A percentile compares a stretch with the other conserved stretches of the same genome.
These are phyloP conservation scores for Ogataea thermomethanolica DNA, from an alignment of 805 yeast species.

Conservation along the genomic window DNA sequence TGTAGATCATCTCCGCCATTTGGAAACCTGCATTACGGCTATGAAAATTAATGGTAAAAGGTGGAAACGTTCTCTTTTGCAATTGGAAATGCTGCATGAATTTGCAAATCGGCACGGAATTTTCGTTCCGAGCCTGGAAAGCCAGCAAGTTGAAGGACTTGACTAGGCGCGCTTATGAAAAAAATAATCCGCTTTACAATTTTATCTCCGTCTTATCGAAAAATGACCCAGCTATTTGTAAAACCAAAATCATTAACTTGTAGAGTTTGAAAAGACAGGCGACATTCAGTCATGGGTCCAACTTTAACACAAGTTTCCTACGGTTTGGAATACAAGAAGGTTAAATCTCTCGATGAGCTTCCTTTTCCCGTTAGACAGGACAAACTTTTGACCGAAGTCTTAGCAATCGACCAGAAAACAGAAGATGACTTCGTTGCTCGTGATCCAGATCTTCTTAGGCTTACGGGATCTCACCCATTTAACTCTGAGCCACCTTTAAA, in stretches of 20 bases:
- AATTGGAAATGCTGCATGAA: slow-evolving; percentile 1
- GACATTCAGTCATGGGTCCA: not conserved
- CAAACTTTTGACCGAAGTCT: slow-evolving; percentile 12
- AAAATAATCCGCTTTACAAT: not conserved
- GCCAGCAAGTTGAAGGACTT: not conserved
- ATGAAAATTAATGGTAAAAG: slow-evolving; percentile 5
- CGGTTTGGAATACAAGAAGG: not conserved
- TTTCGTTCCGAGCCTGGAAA: not conserved
- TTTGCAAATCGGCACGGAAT: slow-evolving; percentile 2
- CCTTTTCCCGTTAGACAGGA: slow-evolving; percentile 23
- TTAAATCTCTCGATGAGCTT: slow-evolving; percentile 6
- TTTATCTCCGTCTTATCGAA: slow-evolving; percentile 6
- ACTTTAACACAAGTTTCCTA: not conserved
- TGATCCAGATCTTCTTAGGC: slow-evolving; percentile 28
- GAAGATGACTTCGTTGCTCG: slow-evolving; percentile 32
- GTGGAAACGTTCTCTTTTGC: slow-evolving; percentile 13
- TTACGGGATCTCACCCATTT: slow-evolving; percentile 36
- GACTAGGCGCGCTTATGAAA: not conserved
- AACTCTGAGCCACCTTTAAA: slow-evolving; percentile 33
- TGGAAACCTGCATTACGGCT: slow-evolving; percentile 13
- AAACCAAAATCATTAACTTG: no score
- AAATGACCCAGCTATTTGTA: no score
- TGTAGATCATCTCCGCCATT: slow-evolving; percentile 1
- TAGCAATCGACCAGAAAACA: slow-evolving; percentile 28
- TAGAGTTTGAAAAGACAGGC: no score